Base-by-base conservation (phyloP, 2,329 filamentous ascomycete genomes). In the Aspergillus floridensis region DNA sequence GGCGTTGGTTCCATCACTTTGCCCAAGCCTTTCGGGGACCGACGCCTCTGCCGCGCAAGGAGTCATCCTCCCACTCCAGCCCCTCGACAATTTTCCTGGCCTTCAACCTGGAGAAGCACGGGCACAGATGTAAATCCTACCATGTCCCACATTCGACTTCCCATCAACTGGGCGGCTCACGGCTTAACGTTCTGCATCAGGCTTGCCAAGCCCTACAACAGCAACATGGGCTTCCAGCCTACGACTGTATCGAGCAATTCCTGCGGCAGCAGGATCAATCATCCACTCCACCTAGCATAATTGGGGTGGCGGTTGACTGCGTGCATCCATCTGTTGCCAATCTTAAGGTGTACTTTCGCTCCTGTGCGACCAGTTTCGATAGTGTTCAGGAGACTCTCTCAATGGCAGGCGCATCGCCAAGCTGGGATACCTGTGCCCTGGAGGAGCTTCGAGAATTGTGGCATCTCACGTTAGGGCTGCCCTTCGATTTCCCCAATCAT, bases 1-100 rank as follows among this genome's bases (percentile, higher is more conserved):
- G 32, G 56, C 16, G 12, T 21, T 48, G 49, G 56, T 58, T 53
- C 29, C 10, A 44, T 21, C 56, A 58, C 41, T 58, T 58, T 35
- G 26, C 29, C 24, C 19, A 48, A 6, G 56, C 49, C 10, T 32
- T 58, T 31, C 31, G 16, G 16, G 14, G 38, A 19, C 38, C 38
- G 38, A 44, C 38, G 38, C n/a, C 38, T 44, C 38, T 44, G 38
- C 38, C 38, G 38, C 14, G 38, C 38, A 19, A 44, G 38, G 38
- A n/a, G 38, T 44, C 38, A 56, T 19, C 29, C 31, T 49, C 11
- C 29, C 6, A 47, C 22, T 49, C 53, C 53, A 51, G 49, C 49
- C 26, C 49, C 32, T 51, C 49, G 8, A 22, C 49, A 19, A 51
- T 35, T 24, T 51, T 51, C 24, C 14, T 51, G n/a, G 49, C 26